phyloP scores from a whole-genome alignment of 139 green algal species.

The Trebouxia sp. region DNA sequence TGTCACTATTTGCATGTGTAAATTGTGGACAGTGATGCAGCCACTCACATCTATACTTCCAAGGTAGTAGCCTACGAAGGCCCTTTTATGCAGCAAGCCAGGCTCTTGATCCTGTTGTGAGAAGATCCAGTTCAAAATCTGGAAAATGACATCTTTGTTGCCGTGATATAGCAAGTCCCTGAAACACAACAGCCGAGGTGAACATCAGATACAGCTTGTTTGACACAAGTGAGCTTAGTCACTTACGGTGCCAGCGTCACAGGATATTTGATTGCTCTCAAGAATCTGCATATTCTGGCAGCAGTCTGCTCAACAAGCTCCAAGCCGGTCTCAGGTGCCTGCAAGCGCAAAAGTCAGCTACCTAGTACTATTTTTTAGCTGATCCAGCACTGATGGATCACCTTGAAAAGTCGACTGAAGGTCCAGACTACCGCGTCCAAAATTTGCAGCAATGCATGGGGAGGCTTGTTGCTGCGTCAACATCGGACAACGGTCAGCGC shows the following conservation, averaged over 20 bases:
- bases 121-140: constrained; percentile 12
- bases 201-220: not conserved
- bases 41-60: not conserved
- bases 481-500: not conserved
- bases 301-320: constrained; percentile 29
- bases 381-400: too few species aligned
- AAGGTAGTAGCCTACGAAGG: constrained; percentile 16
- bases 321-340: not conserved
- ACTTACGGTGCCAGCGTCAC: not conserved
- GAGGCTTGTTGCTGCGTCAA: constrained; percentile 19
- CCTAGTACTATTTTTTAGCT: too few species aligned
- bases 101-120: not conserved
- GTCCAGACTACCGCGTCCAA: constrained; percentile 14
- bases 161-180: constrained; percentile 13
- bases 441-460: not conserved
- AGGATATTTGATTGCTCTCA: constrained; percentile 15
- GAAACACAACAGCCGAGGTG: not conserved
- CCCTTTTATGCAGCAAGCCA: constrained; percentile 24
- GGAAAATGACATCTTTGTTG: not conserved
- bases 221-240: not conserved
- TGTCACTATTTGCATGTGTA: not conserved
- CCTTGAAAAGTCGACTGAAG: constrained; percentile 14
- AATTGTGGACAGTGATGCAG: not conserved
- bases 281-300: constrained; percentile 2
- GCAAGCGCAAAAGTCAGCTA: too few species aligned